These are phyloP conservation scores for Tricholoma terreum DNA, from an alignment of 768 basidiomycete genomes.

Conservation along the genomic window DNA sequence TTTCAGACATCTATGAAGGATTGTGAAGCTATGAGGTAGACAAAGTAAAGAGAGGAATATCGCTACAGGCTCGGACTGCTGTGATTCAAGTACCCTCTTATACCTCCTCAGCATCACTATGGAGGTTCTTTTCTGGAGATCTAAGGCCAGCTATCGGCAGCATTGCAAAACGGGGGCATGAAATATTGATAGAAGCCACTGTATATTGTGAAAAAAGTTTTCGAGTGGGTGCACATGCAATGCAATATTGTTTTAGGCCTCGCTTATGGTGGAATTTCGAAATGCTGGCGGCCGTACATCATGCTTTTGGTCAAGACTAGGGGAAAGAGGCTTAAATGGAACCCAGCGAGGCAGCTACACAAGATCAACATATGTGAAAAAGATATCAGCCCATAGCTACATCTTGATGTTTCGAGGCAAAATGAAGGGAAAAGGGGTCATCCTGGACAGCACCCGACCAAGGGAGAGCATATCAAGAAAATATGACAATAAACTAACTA, in stretches of 20 bases:
- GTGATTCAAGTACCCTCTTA: not conserved
- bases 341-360: not conserved
- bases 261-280: not conserved
- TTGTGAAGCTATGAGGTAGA: not conserved
- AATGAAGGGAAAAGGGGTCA: no score
- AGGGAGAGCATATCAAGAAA: no score
- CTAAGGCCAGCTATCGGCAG: not conserved
- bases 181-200: not conserved
- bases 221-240: not conserved
- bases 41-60: not conserved
- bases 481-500: no score
- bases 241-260: not conserved
- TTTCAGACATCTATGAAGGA: not conserved
- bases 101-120: not conserved
- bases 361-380: not conserved
- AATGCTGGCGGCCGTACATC: not conserved
- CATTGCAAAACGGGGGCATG: not conserved
- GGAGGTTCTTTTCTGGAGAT: no score
- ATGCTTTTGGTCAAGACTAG: constrained; percentile 1
- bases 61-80: not conserved
- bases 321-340: not conserved
- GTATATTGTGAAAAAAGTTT: not conserved
- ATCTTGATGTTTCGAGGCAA: no score
- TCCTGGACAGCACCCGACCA: no score
- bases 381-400: no score